A percentile compares a stretch with the other conserved stretches of the same genome.
These are phyloP conservation scores for Collybiopsis luxurians DNA, from an alignment of 768 basidiomycete species.

Conservation along the genomic window DNA sequence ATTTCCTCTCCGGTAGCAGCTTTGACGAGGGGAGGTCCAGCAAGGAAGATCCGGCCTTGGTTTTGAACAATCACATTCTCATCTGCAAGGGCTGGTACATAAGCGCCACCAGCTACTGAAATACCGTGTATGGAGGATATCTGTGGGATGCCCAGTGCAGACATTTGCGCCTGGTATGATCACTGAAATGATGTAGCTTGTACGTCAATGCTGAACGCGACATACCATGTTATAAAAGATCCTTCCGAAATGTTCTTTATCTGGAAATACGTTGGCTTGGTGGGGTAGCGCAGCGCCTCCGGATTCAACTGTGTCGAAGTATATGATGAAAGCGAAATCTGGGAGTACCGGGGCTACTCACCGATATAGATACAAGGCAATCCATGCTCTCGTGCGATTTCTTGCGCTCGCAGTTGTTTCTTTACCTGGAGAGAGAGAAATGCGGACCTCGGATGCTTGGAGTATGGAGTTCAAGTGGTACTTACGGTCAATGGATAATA, in stretches of 20 bases:
- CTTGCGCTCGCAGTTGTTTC: constrained; percentile 93
- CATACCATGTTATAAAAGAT: constrained; percentile 97
- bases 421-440: constrained; percentile 56
- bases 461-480: not conserved
- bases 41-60: constrained; percentile 92
- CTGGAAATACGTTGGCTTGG: constrained; percentile 94
- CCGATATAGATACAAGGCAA: constrained; percentile 92
- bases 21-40: constrained; percentile 92
- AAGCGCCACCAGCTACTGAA: constrained; percentile 91
- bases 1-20: constrained; percentile 93
- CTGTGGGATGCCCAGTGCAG: constrained; percentile 86
- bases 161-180: constrained; percentile 79
- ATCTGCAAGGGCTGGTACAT: constrained; percentile 96
- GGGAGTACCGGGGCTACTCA: constrained; percentile 30
- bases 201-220: not conserved
- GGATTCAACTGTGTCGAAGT: constrained; percentile 68
- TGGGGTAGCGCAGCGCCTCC: constrained; percentile 91
- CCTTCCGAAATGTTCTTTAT: constrained; percentile 92
- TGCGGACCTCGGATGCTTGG: not conserved
- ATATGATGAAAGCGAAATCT: constrained; percentile 7
- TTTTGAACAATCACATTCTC: constrained; percentile 89
- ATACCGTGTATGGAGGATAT: constrained; percentile 94
- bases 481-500: constrained; percentile 84
- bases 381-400: constrained; percentile 88
- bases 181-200: not conserved